phyloP scores from a whole-genome alignment of 805 yeast species.

The Helenozyma rhizophorensis region DNA sequence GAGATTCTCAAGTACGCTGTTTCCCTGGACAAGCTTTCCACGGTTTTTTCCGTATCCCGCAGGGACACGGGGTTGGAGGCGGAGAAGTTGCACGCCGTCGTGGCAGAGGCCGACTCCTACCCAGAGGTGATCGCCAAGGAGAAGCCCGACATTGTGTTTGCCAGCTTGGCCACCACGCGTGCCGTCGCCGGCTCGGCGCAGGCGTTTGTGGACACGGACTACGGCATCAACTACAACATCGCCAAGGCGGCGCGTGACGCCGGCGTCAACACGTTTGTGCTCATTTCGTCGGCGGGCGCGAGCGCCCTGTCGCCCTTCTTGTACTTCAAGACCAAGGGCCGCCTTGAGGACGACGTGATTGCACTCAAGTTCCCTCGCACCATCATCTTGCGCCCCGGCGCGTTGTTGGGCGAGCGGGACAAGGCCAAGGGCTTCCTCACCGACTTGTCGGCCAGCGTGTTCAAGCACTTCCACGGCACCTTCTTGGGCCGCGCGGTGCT shows the following conservation, averaged over 20 bases:
- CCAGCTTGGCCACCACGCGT: conserved; percentile 16
- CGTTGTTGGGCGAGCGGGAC: conserved; percentile 60
- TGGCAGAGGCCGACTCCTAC: conserved; percentile 56
- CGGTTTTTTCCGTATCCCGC: conserved; percentile 51
- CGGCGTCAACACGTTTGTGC: conserved; percentile 63
- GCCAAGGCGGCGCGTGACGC: conserved; percentile 71
- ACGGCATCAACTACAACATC: conserved; percentile 61
- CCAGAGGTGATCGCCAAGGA: conserved; percentile 11
- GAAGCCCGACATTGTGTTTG: conserved; percentile 12
- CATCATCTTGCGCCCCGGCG: conserved; percentile 76
- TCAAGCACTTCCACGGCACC: conserved; percentile 18
- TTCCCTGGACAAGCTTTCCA: conserved; percentile 28
- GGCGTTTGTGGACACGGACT: conserved; percentile 66
- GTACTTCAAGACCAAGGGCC: conserved; percentile 69
- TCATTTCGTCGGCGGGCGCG: conserved; percentile 70
- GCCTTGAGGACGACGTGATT: conserved; percentile 63
- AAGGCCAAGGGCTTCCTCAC: conserved; percentile 18
- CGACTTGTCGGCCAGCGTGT: conserved; percentile 26
- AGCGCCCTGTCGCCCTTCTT: conserved; percentile 50
- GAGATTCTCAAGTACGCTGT: conserved; percentile 47
- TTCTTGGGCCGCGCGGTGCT: conserved; percentile 9
- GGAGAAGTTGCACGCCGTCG: conserved; percentile 27
- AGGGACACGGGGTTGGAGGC: conserved; percentile 31
- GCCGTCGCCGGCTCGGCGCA: conserved; percentile 57
- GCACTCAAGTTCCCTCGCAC: conserved; percentile 65